Percentiles rank a stretch among this genome's conserved stretches.
Evolutionary conservation across 75 land plant species (phyloP).

Genomic region (Pinus tabuliformis): DNA sequence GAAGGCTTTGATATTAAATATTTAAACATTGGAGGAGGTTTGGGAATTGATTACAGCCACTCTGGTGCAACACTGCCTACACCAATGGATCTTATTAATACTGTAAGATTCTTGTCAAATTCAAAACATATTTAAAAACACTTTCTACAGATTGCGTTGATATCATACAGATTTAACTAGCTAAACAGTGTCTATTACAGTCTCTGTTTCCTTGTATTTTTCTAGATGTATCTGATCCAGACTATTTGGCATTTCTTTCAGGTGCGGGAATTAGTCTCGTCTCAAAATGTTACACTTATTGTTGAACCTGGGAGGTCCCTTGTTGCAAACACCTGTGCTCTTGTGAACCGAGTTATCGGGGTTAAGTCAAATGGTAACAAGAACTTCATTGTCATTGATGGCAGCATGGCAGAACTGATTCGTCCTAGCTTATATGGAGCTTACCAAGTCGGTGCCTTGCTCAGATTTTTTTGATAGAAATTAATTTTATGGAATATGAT

Average conservation of each 20-base stretch:
- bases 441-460: constrained; percentile 61
- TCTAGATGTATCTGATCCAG: not conserved
- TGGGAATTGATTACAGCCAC: constrained; percentile 95
- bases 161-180: no score
- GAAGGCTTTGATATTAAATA: constrained; percentile 87
- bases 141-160: no score
- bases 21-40: constrained; percentile 94
- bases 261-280: constrained; percentile 81
- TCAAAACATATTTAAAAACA: not conserved
- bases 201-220: not conserved
- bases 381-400: constrained; percentile 90
- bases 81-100: constrained; percentile 92
- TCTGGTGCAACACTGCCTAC: constrained; percentile 85
- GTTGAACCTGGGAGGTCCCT: constrained; percentile 98
- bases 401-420: constrained; percentile 98
- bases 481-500: not conserved
- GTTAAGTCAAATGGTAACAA: constrained; percentile 99
- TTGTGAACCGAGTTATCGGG: constrained; percentile 86
- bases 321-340: constrained; percentile 88
- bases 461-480: not conserved
- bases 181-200: no score
- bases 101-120: constrained; percentile 41
- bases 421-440: constrained; percentile 96
- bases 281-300: constrained; percentile 68
- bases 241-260: constrained; percentile 16